A percentile compares a stretch with the other conserved stretches of the same genome.
phyloP scores from a whole-genome alignment of 2,329 filamentous ascomycete species.

The Colletotrichum endophyticum region DNA sequence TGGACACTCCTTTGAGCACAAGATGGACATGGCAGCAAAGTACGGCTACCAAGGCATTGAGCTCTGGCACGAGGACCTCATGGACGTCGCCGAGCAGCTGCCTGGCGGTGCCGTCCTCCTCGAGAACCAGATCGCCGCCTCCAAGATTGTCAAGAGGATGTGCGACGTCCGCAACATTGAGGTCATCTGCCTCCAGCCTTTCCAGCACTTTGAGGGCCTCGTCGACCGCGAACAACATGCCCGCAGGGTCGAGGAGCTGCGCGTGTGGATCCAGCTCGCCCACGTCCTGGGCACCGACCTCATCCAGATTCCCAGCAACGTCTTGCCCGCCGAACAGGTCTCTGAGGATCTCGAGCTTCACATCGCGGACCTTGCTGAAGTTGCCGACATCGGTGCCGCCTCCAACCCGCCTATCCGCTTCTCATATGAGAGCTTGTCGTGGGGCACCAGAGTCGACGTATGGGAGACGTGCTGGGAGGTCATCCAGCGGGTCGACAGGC shows the following conservation, averaged over 20 bases:
- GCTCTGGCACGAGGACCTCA: slow-evolving; percentile 79
- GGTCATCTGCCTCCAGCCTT: slow-evolving; percentile 76
- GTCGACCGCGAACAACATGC: slow-evolving; percentile 64
- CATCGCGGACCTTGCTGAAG: slow-evolving; percentile 64
- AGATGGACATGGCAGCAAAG: slow-evolving; percentile 69
- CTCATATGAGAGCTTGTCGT: slow-evolving; percentile 76
- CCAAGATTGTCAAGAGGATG: slow-evolving; percentile 59
- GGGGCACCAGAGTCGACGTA: slow-evolving; percentile 71
- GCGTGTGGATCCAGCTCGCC: slow-evolving; percentile 73
- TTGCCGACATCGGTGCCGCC: slow-evolving; percentile 70
- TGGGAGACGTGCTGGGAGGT: slow-evolving; percentile 78
- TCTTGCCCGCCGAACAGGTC: slow-evolving; percentile 56
- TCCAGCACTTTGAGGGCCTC: slow-evolving; percentile 79
- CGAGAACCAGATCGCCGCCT: slow-evolving; percentile 60
- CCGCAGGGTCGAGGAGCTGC: slow-evolving; percentile 64
- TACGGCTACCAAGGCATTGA: slow-evolving; percentile 75
- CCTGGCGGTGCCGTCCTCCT: slow-evolving; percentile 40
- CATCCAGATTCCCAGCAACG: slow-evolving; percentile 77
- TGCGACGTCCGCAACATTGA: slow-evolving; percentile 60
- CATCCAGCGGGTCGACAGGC: slow-evolving; percentile 65
- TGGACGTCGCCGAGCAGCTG: slow-evolving; percentile 58
- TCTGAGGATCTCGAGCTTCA: slow-evolving; percentile 58
- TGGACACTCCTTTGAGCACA: slow-evolving; percentile 69
- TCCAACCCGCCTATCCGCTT: slow-evolving; percentile 66
- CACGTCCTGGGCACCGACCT: slow-evolving; percentile 70